These are phyloP conservation scores for Hamiltosporidium magnivora DNA, from an alignment of 371 early-diverging fungal species.

Conservation along the genomic window DNA sequence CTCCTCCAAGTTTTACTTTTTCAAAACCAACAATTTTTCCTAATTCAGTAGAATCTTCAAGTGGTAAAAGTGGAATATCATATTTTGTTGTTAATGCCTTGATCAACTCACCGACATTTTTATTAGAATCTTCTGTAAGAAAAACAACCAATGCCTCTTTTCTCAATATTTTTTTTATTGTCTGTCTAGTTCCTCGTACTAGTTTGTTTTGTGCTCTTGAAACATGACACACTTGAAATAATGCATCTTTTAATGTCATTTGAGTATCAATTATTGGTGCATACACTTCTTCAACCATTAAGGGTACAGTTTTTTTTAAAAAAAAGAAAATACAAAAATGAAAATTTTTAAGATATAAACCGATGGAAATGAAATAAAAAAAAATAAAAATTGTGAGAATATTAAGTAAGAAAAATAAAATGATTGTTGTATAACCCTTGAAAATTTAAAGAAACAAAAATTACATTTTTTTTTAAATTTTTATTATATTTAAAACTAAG, in stretches of 20 bases:
- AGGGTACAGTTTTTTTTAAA: background rate
- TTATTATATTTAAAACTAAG: too few relatives aligned
- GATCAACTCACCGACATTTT: constrained; percentile 16
- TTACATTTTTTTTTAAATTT: too few relatives aligned
- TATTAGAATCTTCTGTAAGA: constrained; percentile 30
- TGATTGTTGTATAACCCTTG: too few relatives aligned
- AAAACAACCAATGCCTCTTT: constrained; percentile 30
- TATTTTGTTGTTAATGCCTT: constrained; percentile 12
- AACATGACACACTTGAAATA: constrained; percentile 26
- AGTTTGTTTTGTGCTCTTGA: constrained; percentile 24
- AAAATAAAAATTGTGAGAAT: too few relatives aligned
- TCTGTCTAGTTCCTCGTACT: constrained; percentile 27
- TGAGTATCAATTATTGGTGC: constrained; percentile 29
- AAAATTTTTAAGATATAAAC: too few relatives aligned
- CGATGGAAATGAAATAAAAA: too few relatives aligned
- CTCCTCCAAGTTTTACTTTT: constrained; percentile 18
- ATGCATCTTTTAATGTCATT: constrained; percentile 28
- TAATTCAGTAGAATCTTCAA: constrained; percentile 37
- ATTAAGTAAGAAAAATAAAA: too few relatives aligned
- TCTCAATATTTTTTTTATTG: constrained; percentile 10
- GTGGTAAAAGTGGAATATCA: constrained; percentile 27
- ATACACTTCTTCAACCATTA: constrained; percentile 22
- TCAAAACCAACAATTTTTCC: constrained; percentile 25
- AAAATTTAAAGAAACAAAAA: too few relatives aligned
- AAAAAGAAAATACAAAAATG: too few relatives aligned